Evolutionary conservation across 805 yeast genomes (phyloP), one percentile per base, ranked within the genome.

Genomic region (Metschnikowia proteae): DNA sequence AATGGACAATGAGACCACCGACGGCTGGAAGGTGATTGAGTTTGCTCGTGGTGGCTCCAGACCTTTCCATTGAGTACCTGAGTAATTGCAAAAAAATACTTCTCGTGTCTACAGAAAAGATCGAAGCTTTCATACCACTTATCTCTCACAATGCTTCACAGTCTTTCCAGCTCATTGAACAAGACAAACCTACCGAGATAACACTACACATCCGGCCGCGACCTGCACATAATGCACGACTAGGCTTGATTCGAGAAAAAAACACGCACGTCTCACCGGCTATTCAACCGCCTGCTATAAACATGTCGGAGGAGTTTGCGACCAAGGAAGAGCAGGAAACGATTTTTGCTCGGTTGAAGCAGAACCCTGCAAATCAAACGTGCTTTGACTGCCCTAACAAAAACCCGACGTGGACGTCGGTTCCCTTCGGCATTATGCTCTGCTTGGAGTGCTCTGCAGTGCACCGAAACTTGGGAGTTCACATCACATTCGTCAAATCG

Each of bases 361-460:
- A 84, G 66, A 74, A 78, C 53, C 82, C 82, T 26, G 86, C 89
- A 41, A 91, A 91, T 74, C 84, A 84, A 61, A 81, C 76, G 34
- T 94, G 99, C 70, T 92, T 94, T 70, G 99, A 94, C 65, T 94
- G 99, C 68, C 80, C 86, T 46, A 87, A 91, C 59, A 89, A 87
- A 64, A 91, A 91, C 66, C 98, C 99, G 33, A 89, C 98, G 0
- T 94, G 99, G 99, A 88, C 99, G 3, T 92, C 98, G 10, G 90
- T 92, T 47, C 96, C 98, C 10, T 92, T 88, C 68, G 99, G 97
- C 48, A 87, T 91, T 45, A 80, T 91, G 65, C 72, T 94, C 50
- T 94, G 99, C 73, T 77, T 91, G 52, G 96, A 94, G 66, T 94
- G 99, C 68, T 87, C 96, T 46, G 91, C 98, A 3, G 89, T 86